phyloP scores from a whole-genome alignment of 257 asterid genomes.

The Primulina huaijiensis region DNA sequence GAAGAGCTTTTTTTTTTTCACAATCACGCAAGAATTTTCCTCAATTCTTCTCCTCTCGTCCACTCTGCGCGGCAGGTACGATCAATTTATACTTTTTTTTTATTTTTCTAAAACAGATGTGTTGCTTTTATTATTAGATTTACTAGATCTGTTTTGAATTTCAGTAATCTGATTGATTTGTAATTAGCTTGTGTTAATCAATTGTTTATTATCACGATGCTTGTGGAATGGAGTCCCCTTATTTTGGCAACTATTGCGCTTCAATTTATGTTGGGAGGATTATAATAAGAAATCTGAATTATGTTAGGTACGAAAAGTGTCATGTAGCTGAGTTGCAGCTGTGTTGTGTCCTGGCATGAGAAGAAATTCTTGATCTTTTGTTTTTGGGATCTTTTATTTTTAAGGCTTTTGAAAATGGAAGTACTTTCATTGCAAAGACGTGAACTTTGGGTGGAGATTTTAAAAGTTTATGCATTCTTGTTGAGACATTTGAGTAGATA shows the following conservation, averaged over 20 bases:
- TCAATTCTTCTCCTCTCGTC: not conserved
- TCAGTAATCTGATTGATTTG: not conserved
- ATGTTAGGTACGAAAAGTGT: not conserved
- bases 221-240: not conserved
- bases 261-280: not conserved
- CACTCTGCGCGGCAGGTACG: not conserved
- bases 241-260: not conserved
- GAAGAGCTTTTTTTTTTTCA: not conserved
- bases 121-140: not conserved
- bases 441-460: not conserved
- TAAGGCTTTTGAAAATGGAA: too few species aligned
- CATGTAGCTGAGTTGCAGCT: not conserved
- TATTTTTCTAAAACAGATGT: too few species aligned
- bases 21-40: not conserved
- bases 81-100: too few species aligned
- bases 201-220: not conserved
- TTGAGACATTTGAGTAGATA: not conserved
- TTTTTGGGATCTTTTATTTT: not conserved
- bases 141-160: not conserved
- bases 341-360: not conserved
- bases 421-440: not conserved
- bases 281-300: not conserved
- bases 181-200: not conserved
- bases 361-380: too few species aligned
- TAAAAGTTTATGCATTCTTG: too few species aligned